Evolutionary conservation across 768 basidiomycete genomes (phyloP).

Genomic region (Trichaptum fuscoviolaceum): DNA sequence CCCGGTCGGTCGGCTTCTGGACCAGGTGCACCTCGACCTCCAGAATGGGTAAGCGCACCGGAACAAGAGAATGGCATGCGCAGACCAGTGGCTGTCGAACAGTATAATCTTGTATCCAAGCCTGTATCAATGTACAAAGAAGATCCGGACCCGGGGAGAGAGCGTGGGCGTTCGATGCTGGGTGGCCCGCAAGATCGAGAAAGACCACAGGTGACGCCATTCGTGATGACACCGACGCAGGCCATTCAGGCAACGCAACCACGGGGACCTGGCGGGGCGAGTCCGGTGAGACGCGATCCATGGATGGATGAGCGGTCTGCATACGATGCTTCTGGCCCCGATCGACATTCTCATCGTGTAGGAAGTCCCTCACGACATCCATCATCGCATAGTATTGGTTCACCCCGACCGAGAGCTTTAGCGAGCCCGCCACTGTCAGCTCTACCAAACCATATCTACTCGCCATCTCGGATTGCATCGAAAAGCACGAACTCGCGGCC

Average conservation of each 20-base stretch:
- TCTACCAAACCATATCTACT: background rate
- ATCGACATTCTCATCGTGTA: background rate
- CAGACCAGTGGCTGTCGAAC: conserved; percentile 9
- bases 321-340: background rate
- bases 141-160: conserved; percentile 21
- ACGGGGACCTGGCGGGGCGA: background rate
- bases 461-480: background rate
- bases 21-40: conserved; percentile 4
- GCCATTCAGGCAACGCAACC: background rate
- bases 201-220: conserved; percentile 26
- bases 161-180: conserved; percentile 18
- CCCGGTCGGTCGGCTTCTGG: conserved; percentile 16
- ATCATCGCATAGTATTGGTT: background rate
- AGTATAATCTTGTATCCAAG: conserved; percentile 12
- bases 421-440: background rate
- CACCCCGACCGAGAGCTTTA: background rate
- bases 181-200: conserved; percentile 17
- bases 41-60: background rate
- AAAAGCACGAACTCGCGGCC: background rate
- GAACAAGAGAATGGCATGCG: conserved; percentile 3
- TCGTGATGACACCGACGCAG: conserved; percentile 20
- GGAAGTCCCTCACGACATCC: background rate
- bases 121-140: conserved; percentile 19
- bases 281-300: background rate
- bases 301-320: background rate